A percentile compares a stretch with the other conserved stretches of the same genome.
These are phyloP conservation scores for Apiospora aurea DNA, from an alignment of 2,329 filamentous ascomycete genomes.

Conservation along the genomic window DNA sequence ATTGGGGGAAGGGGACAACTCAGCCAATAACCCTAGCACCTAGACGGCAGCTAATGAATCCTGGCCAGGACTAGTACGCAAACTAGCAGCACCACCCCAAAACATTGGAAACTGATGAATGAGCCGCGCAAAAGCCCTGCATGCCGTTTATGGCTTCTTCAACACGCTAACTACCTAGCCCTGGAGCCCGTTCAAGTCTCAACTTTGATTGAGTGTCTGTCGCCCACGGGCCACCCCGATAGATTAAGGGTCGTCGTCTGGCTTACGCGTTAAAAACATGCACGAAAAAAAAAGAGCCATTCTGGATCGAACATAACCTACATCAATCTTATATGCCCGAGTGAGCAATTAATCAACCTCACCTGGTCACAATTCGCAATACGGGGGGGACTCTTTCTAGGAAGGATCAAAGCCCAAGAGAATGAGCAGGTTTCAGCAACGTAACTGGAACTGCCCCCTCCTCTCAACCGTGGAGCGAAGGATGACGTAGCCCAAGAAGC, in stretches of 20 bases:
- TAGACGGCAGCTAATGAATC: background rate
- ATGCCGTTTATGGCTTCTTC: background rate
- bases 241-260: conserved; percentile 9
- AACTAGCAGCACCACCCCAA: no score
- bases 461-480: background rate
- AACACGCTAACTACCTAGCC: background rate
- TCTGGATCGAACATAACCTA: background rate
- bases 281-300: background rate
- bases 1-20: background rate
- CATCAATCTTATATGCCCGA: background rate
- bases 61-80: background rate
- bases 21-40: background rate
- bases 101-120: background rate
- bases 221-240: conserved; percentile 7
- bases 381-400: background rate
- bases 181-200: background rate
- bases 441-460: background rate
- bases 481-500: conserved; percentile 4
- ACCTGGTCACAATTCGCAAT: background rate
- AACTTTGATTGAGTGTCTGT: background rate
- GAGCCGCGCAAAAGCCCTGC: background rate
- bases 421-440: background rate
- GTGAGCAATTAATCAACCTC: background rate
- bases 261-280: background rate
- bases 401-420: background rate